Percentiles rank a stretch among this genome's conserved stretches.
These are phyloP conservation scores for Ophiocordyceps polyrhachis-furcata DNA, from an alignment of 2,329 filamentous ascomycete genomes.

Conservation along the genomic window DNA sequence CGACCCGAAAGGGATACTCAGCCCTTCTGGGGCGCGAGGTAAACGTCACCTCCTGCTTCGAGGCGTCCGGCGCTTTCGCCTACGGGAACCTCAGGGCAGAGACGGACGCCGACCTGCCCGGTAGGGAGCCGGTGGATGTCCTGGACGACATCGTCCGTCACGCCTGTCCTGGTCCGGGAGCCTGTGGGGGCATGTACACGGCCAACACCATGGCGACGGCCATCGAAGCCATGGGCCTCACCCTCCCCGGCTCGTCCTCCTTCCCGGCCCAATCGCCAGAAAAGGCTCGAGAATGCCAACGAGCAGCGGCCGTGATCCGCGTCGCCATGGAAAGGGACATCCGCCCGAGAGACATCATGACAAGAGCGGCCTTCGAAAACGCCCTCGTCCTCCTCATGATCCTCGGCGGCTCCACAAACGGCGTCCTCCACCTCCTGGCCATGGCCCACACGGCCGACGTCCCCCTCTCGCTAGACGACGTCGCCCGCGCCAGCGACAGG, in stretches of 20 bases:
- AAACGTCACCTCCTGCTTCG: constrained; percentile 80
- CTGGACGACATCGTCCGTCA: constrained; percentile 67
- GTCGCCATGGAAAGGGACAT: constrained; percentile 70
- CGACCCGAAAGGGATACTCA: constrained; percentile 75
- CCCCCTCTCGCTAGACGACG: constrained; percentile 70
- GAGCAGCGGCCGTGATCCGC: constrained; percentile 59
- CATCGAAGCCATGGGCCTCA: constrained; percentile 77
- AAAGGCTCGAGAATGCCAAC: constrained; percentile 74
- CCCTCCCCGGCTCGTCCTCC: constrained; percentile 66
- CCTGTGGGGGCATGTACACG: constrained; percentile 75
- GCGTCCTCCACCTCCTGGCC: constrained; percentile 72
- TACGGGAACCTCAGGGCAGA: constrained; percentile 63
- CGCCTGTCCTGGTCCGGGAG: constrained; percentile 45
- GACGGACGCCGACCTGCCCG: constrained; percentile 30
- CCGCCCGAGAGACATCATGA: constrained; percentile 61
- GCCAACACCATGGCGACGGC: constrained; percentile 84
- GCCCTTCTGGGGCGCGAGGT: constrained; percentile 56
- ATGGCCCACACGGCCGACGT: constrained; percentile 68
- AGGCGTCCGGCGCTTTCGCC: constrained; percentile 65
- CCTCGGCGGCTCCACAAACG: constrained; percentile 78
- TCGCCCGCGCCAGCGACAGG: constrained; percentile 63
- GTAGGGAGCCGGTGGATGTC: constrained; percentile 41
- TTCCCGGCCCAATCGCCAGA: constrained; percentile 65
- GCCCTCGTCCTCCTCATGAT: constrained; percentile 82
- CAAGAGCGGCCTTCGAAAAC: constrained; percentile 68